Evolutionary conservation across 208 protist genomes (phyloP).

Genomic region (Strigomonas galati): DNA sequence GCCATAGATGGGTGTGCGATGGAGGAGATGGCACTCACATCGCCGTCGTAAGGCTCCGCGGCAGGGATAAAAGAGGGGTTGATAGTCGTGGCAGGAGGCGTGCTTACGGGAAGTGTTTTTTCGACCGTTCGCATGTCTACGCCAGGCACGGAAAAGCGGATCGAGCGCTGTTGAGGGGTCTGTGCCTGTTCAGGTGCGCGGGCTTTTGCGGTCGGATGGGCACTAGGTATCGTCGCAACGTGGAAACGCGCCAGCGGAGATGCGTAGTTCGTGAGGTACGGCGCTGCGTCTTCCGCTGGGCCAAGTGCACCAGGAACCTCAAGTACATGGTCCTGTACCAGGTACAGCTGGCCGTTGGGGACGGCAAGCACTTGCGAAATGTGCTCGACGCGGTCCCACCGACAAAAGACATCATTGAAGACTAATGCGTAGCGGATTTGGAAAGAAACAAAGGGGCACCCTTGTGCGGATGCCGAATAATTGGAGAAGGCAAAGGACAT

Average conservation of each 20-base stretch:
- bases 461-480: conserved; percentile 4
- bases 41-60: not conserved
- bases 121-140: not conserved
- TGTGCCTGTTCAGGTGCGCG: not conserved
- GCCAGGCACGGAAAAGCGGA: not conserved
- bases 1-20: not conserved
- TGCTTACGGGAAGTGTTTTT: too few relatives aligned
- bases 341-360: conserved; percentile 54
- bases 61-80: too few relatives aligned
- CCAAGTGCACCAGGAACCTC: conserved; percentile 3
- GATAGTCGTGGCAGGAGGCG: too few relatives aligned
- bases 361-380: conserved; percentile 42
- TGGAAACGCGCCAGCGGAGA: not conserved
- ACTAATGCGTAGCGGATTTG: conserved; percentile 26
- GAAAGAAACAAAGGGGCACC: not conserved
- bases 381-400: conserved; percentile 56
- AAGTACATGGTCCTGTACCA: conserved; percentile 36
- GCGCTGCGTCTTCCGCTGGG: not conserved
- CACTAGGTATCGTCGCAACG: not conserved
- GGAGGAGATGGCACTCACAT: not conserved
- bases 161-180: not conserved
- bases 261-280: not conserved
- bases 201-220: too few relatives aligned
- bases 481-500: conserved; percentile 28
- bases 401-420: conserved; percentile 38